Evolutionary conservation across 495 filamentous ascomycete species (phyloP), one percentile per base, ranked within the genome.

Genomic region (Cairneyella variabilis): DNA sequence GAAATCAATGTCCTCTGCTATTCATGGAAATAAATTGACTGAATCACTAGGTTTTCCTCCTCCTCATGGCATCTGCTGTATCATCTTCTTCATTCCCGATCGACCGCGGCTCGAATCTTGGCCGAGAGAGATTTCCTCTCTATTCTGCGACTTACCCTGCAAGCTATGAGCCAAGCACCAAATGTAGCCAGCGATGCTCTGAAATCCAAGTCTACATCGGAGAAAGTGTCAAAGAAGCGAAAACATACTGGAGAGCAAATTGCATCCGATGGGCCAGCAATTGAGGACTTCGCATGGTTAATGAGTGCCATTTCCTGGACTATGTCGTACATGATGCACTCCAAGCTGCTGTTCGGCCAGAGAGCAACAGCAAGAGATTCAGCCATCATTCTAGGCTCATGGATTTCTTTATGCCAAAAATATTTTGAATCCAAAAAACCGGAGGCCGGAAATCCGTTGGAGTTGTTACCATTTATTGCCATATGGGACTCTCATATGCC

Each of bases 21-120:
- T n/a, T n/a, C n/a, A n/a, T n/a, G n/a, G n/a, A n/a, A n/a, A n/a
- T n/a, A n/a, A n/a, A n/a, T n/a, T n/a, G n/a, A n/a, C n/a, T n/a
- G n/a, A n/a, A n/a, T n/a, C n/a, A n/a, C n/a, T n/a, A n/a, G n/a
- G n/a, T n/a, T n/a, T n/a, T n/a, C n/a, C n/a, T n/a, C n/a, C n/a
- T n/a, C n/a, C n/a, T n/a, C 75, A 22, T 84, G 78, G 68, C 58
- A 72, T 1, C 62, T 84, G 11, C 48, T 83, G 26, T 62, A 63
- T 54, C 69, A 78, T 49, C 62, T 83, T 4, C 63, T 77, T 34
- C 59, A 71, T 25, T 71, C 76, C 8, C 54, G 68, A 2, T 65
- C 71, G 27, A 76, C 63, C 28, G 49, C 75, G n/a, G 78, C 79
- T 12, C 66, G 69, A 25, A 71, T 76, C 10, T 56, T 83, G 18